Evolutionary conservation across 805 yeast species (phyloP).

Genomic region (Novakomyces olei): DNA sequence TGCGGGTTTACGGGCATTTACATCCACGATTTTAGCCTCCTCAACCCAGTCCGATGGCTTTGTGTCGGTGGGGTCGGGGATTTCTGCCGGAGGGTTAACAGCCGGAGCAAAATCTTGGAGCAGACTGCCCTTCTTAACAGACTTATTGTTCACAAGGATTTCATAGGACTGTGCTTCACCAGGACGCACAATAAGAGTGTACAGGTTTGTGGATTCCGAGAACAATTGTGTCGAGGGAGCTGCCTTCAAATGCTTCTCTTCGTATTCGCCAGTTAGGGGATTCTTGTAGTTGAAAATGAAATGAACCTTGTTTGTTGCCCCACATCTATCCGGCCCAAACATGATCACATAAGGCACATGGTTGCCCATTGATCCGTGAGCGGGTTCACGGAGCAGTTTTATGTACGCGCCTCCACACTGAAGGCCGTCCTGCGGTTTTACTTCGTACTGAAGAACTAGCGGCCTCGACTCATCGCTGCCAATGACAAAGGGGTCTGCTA

Average conservation of each 20-base stretch:
- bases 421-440: conserved; percentile 57
- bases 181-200: conserved; percentile 51
- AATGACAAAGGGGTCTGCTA: conserved; percentile 35
- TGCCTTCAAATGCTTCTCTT: conserved; percentile 44
- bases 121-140: conserved; percentile 47
- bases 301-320: conserved; percentile 56
- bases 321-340: conserved; percentile 93
- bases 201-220: conserved; percentile 34
- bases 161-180: conserved; percentile 52
- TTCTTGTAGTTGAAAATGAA: conserved; percentile 43
- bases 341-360: conserved; percentile 60
- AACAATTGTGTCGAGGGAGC: conserved; percentile 46
- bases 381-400: conserved; percentile 31
- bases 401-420: conserved; percentile 80
- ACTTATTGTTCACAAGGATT: conserved; percentile 62
- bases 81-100: conserved; percentile 41
- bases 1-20: conserved; percentile 44
- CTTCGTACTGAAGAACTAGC: conserved; percentile 73
- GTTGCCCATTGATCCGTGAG: conserved; percentile 29
- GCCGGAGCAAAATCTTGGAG: conserved; percentile 42
- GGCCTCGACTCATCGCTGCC: conserved; percentile 39
- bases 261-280: conserved; percentile 31
- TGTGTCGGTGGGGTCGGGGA: conserved; percentile 31
- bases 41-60: conserved; percentile 80
- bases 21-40: conserved; percentile 42